These are phyloP conservation scores for Cystofilobasidium bisporidii DNA, from an alignment of 768 basidiomycete species.

Conservation along the genomic window DNA sequence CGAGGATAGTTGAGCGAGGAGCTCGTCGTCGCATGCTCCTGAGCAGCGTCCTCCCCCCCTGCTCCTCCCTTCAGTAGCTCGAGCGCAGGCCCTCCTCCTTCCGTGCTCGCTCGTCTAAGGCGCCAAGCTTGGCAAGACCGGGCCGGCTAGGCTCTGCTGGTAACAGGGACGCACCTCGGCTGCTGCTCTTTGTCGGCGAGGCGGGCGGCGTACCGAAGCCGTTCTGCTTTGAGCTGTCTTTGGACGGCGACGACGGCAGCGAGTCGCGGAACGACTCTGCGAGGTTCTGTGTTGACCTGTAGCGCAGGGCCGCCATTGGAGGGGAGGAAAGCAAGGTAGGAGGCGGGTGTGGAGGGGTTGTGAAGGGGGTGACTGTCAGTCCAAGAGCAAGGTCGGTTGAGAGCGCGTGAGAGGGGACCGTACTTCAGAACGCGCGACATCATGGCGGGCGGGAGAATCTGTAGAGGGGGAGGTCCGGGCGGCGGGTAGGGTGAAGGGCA, in stretches of 20 bases:
- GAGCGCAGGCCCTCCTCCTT: too few species aligned
- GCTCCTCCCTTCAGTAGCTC: too few species aligned
- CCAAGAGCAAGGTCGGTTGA: neutral
- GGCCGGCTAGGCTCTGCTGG: too few species aligned
- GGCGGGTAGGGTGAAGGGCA: neutral
- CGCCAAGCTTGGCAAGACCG: too few species aligned
- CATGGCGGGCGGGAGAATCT: neutral
- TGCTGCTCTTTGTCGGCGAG: slow-evolving; percentile 19
- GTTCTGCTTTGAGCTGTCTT: neutral
- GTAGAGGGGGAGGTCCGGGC: neutral
- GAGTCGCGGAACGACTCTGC: slow-evolving; percentile 22
- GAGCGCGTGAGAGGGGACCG: neutral
- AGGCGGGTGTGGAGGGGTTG: neutral
- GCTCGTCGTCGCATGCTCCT: too few species aligned
- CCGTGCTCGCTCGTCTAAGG: too few species aligned
- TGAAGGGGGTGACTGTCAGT: too few species aligned
- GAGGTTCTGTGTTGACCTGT: slow-evolving; percentile 25
- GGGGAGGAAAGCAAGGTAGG: neutral
- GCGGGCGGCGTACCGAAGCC: slow-evolving; percentile 14
- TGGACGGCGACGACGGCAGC: slow-evolving; percentile 16
- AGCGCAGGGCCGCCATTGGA: neutral
- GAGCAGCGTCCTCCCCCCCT: too few species aligned
- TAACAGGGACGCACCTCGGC: slow-evolving; percentile 8
- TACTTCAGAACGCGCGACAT: slow-evolving; percentile 22
- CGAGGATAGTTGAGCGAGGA: neutral